These are phyloP conservation scores for Kwoniella botswanensis DNA, from an alignment of 768 basidiomycete species.

Conservation along the genomic window DNA sequence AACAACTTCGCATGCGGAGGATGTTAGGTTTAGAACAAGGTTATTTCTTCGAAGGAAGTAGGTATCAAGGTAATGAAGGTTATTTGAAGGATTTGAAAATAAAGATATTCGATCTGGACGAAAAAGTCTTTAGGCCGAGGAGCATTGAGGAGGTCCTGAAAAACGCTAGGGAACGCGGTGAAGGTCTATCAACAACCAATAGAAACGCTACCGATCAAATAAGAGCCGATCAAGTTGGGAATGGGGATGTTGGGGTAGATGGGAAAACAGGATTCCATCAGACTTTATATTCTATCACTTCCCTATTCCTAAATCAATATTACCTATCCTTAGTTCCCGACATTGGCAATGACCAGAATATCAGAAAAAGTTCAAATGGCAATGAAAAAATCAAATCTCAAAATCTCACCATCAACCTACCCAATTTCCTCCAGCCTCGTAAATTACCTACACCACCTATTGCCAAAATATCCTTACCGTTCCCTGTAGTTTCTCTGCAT, in stretches of 20 bases:
- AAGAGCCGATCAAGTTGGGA: too few species aligned
- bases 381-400: constrained; percentile 4
- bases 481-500: constrained; percentile 43
- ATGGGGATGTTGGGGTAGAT: not conserved
- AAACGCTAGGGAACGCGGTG: not conserved
- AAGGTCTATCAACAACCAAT: too few species aligned
- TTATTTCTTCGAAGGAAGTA: constrained; percentile 45
- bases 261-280: constrained; percentile 17
- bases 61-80: constrained; percentile 43
- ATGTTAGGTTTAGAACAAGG: constrained; percentile 45
- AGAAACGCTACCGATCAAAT: too few species aligned
- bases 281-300: constrained; percentile 21
- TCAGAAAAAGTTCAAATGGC: not conserved
- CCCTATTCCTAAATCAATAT: constrained; percentile 20
- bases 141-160: not conserved
- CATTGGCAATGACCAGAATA: not conserved
- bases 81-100: constrained; percentile 32
- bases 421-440: constrained; percentile 41
- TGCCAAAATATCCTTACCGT: constrained; percentile 38
- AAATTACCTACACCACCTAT: constrained; percentile 41
- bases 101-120: constrained; percentile 26
- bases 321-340: not conserved
- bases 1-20: constrained; percentile 60
- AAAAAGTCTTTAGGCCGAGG: not conserved
- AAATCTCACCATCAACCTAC: constrained; percentile 10